A percentile compares a stretch with the other conserved stretches of the same genome.
Evolutionary conservation across 2,329 filamentous ascomycete genomes (phyloP).

Genomic region (Aspergillus sp.): DNA sequence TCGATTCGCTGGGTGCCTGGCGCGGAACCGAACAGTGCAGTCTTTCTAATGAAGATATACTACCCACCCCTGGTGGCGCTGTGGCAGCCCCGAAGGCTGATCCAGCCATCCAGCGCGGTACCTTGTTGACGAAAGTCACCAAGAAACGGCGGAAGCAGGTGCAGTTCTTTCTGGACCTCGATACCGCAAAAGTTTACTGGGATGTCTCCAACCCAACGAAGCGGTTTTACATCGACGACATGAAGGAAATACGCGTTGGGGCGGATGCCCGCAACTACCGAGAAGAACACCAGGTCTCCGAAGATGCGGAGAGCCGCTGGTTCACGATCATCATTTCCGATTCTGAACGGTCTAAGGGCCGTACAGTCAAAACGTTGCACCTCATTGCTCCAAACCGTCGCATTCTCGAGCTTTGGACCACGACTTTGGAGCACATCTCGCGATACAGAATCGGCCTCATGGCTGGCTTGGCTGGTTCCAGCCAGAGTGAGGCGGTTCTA

Average conservation of each 20-base stretch:
- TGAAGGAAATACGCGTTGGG: slow-evolving; percentile 80
- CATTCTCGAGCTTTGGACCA: slow-evolving; percentile 71
- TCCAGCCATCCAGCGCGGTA: slow-evolving; percentile 69
- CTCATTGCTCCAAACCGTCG: slow-evolving; percentile 70
- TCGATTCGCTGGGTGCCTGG: slow-evolving; percentile 39
- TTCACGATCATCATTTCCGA: slow-evolving; percentile 86
- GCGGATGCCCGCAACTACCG: slow-evolving; percentile 82
- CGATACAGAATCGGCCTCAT: slow-evolving; percentile 84
- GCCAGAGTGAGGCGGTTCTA: slow-evolving; percentile 73
- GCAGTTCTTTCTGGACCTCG: slow-evolving; percentile 70
- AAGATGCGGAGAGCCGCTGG: slow-evolving; percentile 64
- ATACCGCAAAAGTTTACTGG: slow-evolving; percentile 83
- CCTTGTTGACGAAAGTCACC: slow-evolving; percentile 71
- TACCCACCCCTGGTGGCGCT: slow-evolving; percentile 28
- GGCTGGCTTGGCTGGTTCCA: slow-evolving; percentile 70
- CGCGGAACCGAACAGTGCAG: slow-evolving; percentile 35
- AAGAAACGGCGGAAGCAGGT: slow-evolving; percentile 71
- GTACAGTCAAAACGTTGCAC: slow-evolving; percentile 70
- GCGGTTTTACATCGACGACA: slow-evolving; percentile 88
- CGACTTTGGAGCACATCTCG: slow-evolving; percentile 74
- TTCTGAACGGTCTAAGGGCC: slow-evolving; percentile 67
- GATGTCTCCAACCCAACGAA: slow-evolving; percentile 72
- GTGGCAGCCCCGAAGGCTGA: slow-evolving; percentile 64
- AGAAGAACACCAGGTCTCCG: slow-evolving; percentile 68
- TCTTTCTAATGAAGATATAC: slow-evolving; percentile 32